Evolutionary conservation across 2,329 filamentous ascomycete species (phyloP).

Genomic region (Hymenoscyphus fructigenus): DNA sequence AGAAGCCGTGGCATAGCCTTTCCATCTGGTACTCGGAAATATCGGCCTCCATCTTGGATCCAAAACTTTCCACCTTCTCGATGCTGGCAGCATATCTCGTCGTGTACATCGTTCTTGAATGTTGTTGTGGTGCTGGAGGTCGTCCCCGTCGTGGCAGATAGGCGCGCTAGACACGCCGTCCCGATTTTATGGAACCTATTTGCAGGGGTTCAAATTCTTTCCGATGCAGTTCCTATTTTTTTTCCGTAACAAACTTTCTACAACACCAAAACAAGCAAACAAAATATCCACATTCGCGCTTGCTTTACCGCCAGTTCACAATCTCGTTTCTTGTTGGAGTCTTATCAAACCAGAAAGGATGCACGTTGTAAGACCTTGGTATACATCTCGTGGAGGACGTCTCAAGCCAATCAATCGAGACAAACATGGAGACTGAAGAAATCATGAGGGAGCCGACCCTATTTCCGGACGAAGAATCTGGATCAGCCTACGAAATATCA

Average conservation of each 20-base stretch:
- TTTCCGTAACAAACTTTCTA: background rate
- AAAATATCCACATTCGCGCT: background rate
- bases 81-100: slow-evolving; percentile 33
- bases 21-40: slow-evolving; percentile 9
- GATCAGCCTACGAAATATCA: slow-evolving; percentile 32
- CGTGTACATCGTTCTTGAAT: background rate
- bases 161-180: background rate
- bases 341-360: slow-evolving; percentile 2
- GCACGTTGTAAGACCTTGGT: slow-evolving; percentile 11
- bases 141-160: background rate
- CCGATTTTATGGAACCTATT: background rate
- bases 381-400: slow-evolving; percentile 14
- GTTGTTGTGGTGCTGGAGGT: slow-evolving; percentile 9
- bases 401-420: background rate
- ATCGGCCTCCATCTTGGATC: slow-evolving; percentile 20
- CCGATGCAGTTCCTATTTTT: background rate
- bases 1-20: slow-evolving; percentile 20
- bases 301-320: background rate
- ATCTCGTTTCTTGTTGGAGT: background rate
- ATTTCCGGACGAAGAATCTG: slow-evolving; percentile 27
- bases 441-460: background rate
- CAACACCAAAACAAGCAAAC: background rate
- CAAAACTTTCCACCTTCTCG: slow-evolving; percentile 29
- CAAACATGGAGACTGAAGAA: slow-evolving; percentile 3
- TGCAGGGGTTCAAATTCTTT: background rate